Evolutionary conservation across 495 filamentous ascomycete species (phyloP).

Genomic region (Talaromyces thailandensis): DNA sequence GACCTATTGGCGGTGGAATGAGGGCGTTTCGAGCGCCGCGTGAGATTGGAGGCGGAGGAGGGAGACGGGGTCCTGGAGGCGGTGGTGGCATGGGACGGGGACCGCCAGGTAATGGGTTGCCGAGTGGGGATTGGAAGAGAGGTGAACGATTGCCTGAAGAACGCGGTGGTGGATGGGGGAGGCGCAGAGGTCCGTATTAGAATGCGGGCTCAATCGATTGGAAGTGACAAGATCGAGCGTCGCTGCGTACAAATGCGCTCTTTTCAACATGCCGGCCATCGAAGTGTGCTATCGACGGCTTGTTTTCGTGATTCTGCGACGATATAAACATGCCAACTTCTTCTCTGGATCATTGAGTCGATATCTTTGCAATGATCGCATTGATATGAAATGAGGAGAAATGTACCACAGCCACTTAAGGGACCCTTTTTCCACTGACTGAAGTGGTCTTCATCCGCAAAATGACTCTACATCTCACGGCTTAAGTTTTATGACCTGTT

Average conservation of each 20-base stretch:
- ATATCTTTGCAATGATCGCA: no score
- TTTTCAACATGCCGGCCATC: background rate
- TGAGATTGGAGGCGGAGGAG: conserved; percentile 17
- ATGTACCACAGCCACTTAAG: no score
- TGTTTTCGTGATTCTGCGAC: background rate
- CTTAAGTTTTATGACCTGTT: background rate
- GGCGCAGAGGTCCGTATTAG: conserved; percentile 33
- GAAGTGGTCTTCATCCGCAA: background rate
- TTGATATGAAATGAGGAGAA: background rate
- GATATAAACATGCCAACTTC: background rate
- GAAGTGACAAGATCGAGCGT: background rate
- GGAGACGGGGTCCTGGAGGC: conserved; percentile 21
- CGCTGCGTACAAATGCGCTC: background rate
- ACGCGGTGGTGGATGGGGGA: conserved; percentile 23
- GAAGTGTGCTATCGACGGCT: background rate
- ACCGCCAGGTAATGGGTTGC: conserved; percentile 18
- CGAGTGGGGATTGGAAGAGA: conserved; percentile 34
- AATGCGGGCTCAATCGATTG: background rate
- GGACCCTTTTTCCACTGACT: no score
- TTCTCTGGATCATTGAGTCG: background rate
- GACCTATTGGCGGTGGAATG: conserved; percentile 28
- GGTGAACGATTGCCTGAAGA: conserved; percentile 35
- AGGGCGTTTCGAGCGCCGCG: conserved; percentile 29
- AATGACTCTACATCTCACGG: background rate
- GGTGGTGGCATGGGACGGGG: conserved; percentile 23